Percentiles rank a stretch among this genome's conserved stretches.
phyloP scores from a whole-genome alignment of 108 stramenopile genomes.

The Chaetoceros muelleri region DNA sequence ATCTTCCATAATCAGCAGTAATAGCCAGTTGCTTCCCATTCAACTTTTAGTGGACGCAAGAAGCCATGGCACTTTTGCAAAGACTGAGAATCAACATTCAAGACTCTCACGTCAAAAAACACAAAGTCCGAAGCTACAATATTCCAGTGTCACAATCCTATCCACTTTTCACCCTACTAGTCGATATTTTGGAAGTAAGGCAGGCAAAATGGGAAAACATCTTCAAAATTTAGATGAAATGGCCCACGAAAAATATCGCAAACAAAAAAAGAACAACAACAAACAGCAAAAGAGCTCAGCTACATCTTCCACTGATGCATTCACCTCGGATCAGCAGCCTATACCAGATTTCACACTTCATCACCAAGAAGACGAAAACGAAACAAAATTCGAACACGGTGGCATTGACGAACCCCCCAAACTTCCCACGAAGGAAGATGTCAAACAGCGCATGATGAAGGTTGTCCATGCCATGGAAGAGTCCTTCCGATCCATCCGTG shows the following conservation, averaged over 20 bases:
- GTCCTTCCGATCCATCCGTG: conserved; percentile 61
- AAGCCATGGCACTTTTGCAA: too few relatives aligned
- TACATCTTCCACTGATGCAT: conserved; percentile 10
- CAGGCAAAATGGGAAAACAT: conserved; percentile 55
- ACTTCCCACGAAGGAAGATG: conserved; percentile 46
- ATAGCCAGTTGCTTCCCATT: too few relatives aligned
- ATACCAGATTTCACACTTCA: conserved; percentile 3
- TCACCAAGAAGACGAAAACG: conserved; percentile 21
- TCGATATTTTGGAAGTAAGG: conserved; percentile 30
- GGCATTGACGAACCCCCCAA: conserved; percentile 26
- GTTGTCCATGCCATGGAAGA: conserved; percentile 46
- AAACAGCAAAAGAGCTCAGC: conserved; percentile 34
- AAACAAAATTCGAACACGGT: conserved; percentile 23
- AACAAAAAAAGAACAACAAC: conserved; percentile 58
- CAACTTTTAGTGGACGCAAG: too few relatives aligned
- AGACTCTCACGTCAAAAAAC: too few relatives aligned
- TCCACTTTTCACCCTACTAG: too few relatives aligned
- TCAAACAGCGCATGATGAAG: conserved; percentile 45
- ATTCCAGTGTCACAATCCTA: too few relatives aligned
- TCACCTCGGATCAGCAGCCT: neutral
- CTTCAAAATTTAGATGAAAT: conserved; percentile 51
- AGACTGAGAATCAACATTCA: too few relatives aligned
- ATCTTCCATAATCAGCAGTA: too few relatives aligned
- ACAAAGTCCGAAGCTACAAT: too few relatives aligned
- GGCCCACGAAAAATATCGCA: conserved; percentile 46